Evolutionary conservation across 2,329 filamentous ascomycete genomes (phyloP), one percentile per base, ranked within the genome.

Genomic region (Penicillium olsonii): DNA sequence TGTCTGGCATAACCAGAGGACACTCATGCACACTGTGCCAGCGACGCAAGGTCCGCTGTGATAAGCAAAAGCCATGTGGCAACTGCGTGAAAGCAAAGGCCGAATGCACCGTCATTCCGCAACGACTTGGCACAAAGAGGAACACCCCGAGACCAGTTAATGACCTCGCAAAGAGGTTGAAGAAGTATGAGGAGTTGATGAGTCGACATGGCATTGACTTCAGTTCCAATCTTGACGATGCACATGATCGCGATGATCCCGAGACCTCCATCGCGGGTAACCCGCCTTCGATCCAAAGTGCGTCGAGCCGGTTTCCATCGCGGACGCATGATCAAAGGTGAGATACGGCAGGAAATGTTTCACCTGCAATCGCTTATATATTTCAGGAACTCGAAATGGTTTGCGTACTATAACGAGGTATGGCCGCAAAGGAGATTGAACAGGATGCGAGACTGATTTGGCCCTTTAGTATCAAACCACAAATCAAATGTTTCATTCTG

Each of bases 1-100:
- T 39, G 37, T 39, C 37, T 27, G 37, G 45, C 19, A 34, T 49
- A 31, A 47, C 51, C 14, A 48, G 54, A 39, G 54, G 54, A 3
- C 48, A 54, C 14, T 56, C 91, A 2, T 59, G 56, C 19, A 31
- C 45, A 8, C 22, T 57, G 4, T 61, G 58, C 34, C 86, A 90
- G 66, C 84, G 87, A 65, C 81, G 85, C 50, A 90, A 89, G 67
- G 81, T 89, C 40, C 84, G 84, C 50, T 89, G 87, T 69, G 84
- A 88, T 68, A 85, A 84, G 69, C 82, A 79, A 61, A 84, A 85
- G 68, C 86, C 86, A 20, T 89, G 87, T 64, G 76, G 80, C 63
- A 85, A 87, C 70, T 88, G 86, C 64, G 75, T 83, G 67, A 86
- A 82, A 70, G 79, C 82, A 48, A 73, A 77, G 24, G 79, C 79